A percentile compares a stretch with the other conserved stretches of the same genome.
Conservation (phyloP, 2,329 filamentous ascomycete genomes). For the Phialocephala subalpina region DNA sequence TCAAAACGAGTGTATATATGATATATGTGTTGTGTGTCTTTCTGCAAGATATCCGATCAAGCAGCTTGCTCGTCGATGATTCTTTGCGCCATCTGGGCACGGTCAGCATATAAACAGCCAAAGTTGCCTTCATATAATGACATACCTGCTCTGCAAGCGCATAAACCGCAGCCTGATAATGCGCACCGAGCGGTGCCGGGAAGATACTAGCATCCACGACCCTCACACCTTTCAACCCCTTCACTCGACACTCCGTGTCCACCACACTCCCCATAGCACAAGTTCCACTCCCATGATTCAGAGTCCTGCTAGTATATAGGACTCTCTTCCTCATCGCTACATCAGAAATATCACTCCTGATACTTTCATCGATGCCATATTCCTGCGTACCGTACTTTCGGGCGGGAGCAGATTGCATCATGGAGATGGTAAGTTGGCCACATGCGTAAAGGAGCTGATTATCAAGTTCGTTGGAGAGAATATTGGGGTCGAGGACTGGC, state of each 20-base stretch:
- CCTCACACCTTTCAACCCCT: constrained; percentile 20
- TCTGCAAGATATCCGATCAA: background rate
- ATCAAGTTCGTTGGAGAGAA: constrained; percentile 18
- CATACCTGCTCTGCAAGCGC: constrained; percentile 25
- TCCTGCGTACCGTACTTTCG: constrained; percentile 13
- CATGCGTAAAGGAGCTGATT: constrained; percentile 7
- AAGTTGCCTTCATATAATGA: background rate
- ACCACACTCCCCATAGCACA: constrained; percentile 39
- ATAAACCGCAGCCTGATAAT: constrained; percentile 28
- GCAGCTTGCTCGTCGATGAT: background rate
- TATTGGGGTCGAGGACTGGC: constrained; percentile 23
- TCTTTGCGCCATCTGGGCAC: background rate
- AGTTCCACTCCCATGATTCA: constrained; percentile 27
- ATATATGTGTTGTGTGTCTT: no score
- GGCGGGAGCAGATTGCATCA: background rate
- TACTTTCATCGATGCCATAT: constrained; percentile 17
- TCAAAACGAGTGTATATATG: no score
- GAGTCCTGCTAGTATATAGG: constrained; percentile 12
- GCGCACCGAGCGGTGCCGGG: constrained; percentile 17
- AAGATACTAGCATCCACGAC: constrained; percentile 28
- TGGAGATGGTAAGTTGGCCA: background rate
- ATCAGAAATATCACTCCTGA: constrained; percentile 16
- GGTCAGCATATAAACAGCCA: background rate
- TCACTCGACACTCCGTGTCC: constrained; percentile 29
- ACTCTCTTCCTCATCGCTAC: constrained; percentile 16